Percentiles rank a stretch among this genome's conserved stretches.
Conservation (phyloP, 345 rosid genomes). For the Carallia brachiata region DNA sequence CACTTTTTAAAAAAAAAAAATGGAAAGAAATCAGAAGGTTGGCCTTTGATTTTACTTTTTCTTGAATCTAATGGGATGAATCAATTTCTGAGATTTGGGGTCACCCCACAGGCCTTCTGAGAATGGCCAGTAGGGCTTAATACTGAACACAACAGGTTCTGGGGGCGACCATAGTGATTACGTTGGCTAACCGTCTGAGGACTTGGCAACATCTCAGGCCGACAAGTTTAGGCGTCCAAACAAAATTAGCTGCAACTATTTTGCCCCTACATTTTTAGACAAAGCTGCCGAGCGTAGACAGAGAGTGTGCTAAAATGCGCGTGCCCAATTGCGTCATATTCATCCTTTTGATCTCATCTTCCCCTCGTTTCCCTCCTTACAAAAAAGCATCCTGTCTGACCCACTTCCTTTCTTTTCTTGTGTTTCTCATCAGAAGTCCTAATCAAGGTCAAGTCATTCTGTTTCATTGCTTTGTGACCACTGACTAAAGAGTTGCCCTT, state of each 20-base stretch:
- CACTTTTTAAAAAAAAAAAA: too few relatives aligned
- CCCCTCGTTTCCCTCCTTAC: neutral
- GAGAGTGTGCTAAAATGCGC: constrained; percentile 36
- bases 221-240: constrained; percentile 33
- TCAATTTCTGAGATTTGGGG: neutral
- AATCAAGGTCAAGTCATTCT: neutral
- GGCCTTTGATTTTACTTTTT: too few relatives aligned
- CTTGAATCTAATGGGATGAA: too few relatives aligned
- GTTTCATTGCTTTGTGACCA: constrained; percentile 30
- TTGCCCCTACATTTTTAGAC: constrained; percentile 24
- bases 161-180: constrained; percentile 11
- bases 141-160: neutral
- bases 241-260: constrained; percentile 19
- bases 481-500: constrained; percentile 42
- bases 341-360: constrained; percentile 17
- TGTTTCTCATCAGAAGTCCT: too few relatives aligned
- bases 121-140: too few relatives aligned
- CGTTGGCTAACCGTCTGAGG: constrained; percentile 20
- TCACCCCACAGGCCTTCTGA: neutral
- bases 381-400: neutral
- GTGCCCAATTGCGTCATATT: constrained; percentile 55
- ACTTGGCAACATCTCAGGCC: constrained; percentile 40
- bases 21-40: too few relatives aligned
- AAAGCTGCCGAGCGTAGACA: constrained; percentile 22
- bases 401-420: too few relatives aligned